These are phyloP conservation scores for Schizosaccharomyces cryophilus DNA, from an alignment of 805 yeast genomes.

Conservation along the genomic window DNA sequence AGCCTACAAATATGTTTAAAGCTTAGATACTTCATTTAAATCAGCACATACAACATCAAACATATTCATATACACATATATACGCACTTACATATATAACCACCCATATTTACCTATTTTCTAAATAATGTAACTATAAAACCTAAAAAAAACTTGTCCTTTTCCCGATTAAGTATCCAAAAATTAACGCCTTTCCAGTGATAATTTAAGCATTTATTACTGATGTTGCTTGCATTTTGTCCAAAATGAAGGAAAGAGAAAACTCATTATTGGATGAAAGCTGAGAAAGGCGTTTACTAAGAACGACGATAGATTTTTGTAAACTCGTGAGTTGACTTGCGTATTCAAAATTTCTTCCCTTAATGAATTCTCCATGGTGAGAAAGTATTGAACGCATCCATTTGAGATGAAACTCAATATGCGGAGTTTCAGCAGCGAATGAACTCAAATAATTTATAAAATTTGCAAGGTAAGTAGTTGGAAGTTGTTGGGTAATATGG, in stretches of 20 bases:
- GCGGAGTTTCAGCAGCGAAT: conserved; percentile 44
- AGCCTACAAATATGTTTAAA: neutral
- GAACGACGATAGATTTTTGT: conserved; percentile 3
- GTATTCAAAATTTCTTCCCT: conserved; percentile 34
- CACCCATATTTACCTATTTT: too few relatives aligned
- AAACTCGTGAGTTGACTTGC: conserved; percentile 12
- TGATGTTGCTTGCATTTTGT: neutral
- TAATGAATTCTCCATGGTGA: conserved; percentile 55
- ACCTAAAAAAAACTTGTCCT: too few relatives aligned
- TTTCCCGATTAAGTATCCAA: too few relatives aligned
- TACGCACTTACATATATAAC: too few relatives aligned
- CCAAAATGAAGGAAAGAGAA: neutral
- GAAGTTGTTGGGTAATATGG: conserved; percentile 43
- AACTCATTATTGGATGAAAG: neutral
- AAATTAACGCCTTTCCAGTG: neutral
- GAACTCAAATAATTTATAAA: conserved; percentile 46
- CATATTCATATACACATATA: too few relatives aligned
- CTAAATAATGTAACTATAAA: too few relatives aligned
- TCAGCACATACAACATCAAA: too few relatives aligned
- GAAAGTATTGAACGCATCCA: conserved; percentile 57
- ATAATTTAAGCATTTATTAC: neutral
- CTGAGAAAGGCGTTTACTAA: neutral
- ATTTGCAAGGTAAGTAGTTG: conserved; percentile 48
- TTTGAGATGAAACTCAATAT: conserved; percentile 55
- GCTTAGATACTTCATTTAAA: too few relatives aligned